Evolutionary conservation across 139 green algal genomes (phyloP), one percentile per base, ranked within the genome.

Genomic region (Mychonastes homosphaera): DNA sequence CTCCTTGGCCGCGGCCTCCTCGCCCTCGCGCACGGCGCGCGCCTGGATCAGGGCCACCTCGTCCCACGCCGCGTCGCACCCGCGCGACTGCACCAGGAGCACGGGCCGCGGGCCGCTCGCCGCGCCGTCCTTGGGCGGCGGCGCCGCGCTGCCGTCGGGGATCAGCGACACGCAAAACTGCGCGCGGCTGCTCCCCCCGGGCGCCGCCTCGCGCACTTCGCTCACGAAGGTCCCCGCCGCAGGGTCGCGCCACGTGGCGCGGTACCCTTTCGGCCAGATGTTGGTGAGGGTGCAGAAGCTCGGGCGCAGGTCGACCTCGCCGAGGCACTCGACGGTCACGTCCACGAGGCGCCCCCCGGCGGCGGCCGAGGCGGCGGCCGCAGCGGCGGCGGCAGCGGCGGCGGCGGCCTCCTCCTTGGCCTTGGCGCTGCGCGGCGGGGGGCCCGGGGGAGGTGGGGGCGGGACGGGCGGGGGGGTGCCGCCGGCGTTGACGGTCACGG

Each of bases 151-250:
- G n/a, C n/a, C n/a, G n/a, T 55, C 27, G 6, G 27, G 23, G 21
- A 53, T 41, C 2, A 67, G 18, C 29, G 39, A 56, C 10, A 67
- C 51, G 32, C 46, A 40, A 61, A 67, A 67, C 38, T 61, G 36
- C 8, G 61, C 40, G 13, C 35, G 19, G 19, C 41, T n/a, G 41
- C 28, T 44, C 3, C 16, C 27, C 12, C 60, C 60, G n/a, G n/a
- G n/a, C 12, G 48, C 7, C 6, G n/a, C 8, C 21, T 46, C 41
- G 15, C 32, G 29, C 26, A 69, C 62, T 19, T 62, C 62, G 26
- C 24, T 52, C 3, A 57, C 43, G 52, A 63, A 69, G 2, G 8
- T 62, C 4, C 62, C 62, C 9, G 38, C 43, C 10, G 29, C 27
- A 28, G 62, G 24, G 23, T 69, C 53, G 7, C 30, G 35, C 15